phyloP scores from a whole-genome alignment of 495 filamentous ascomycete species.

The Aspergillus funiculosus region DNA sequence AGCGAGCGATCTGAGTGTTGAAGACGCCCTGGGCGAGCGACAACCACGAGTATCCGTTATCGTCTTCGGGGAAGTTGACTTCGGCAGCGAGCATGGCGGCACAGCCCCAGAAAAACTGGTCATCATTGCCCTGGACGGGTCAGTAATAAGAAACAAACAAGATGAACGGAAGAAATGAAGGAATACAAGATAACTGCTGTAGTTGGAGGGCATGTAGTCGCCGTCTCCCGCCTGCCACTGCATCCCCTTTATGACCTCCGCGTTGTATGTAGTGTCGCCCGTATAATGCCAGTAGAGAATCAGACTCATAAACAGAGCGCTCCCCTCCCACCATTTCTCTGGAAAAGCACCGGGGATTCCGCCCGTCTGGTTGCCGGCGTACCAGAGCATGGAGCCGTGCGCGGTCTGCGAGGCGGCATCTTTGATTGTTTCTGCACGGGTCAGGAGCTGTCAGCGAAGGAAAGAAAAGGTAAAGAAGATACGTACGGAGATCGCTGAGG shows the following conservation, averaged over 20 bases:
- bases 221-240: slow-evolving; percentile 42
- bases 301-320: slow-evolving; percentile 51
- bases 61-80: slow-evolving; percentile 38
- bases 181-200: slow-evolving; percentile 35
- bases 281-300: slow-evolving; percentile 54
- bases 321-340: slow-evolving; percentile 73
- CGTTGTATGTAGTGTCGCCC: slow-evolving; percentile 49
- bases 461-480: not conserved
- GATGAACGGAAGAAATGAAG: not conserved
- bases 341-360: slow-evolving; percentile 54
- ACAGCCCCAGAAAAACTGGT: slow-evolving; percentile 54
- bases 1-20: slow-evolving; percentile 59
- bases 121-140: slow-evolving; percentile 45
- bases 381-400: slow-evolving; percentile 64
- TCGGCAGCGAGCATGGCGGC: slow-evolving; percentile 54
- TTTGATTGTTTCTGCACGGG: slow-evolving; percentile 56
- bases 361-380: slow-evolving; percentile 59
- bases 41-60: slow-evolving; percentile 58
- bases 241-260: slow-evolving; percentile 44
- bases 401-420: slow-evolving; percentile 53
- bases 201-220: slow-evolving; percentile 46
- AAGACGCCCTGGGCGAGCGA: slow-evolving; percentile 73
- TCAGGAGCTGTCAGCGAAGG: not conserved
- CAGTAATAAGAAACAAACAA: not conserved
- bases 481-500: slow-evolving; percentile 7